Evolutionary conservation across 2,329 filamentous ascomycete species (phyloP).

Genomic region (Coniochaeta sp.): DNA sequence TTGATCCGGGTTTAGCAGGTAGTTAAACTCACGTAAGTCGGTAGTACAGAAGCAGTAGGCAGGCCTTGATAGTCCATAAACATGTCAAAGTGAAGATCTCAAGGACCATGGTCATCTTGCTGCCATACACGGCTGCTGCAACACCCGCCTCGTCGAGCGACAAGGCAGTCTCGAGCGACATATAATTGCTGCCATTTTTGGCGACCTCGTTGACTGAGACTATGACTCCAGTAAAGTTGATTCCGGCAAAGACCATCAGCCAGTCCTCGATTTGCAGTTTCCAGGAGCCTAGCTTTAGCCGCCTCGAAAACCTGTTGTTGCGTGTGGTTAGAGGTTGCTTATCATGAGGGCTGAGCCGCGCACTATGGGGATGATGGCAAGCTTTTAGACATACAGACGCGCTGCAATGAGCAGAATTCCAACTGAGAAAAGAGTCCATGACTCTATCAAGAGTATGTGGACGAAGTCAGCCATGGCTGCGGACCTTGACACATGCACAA

Average conservation of each 20-base stretch:
- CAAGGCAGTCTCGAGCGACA: slow-evolving; percentile 24
- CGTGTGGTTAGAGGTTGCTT: not conserved
- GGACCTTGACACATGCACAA: not conserved
- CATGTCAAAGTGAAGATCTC: slow-evolving; percentile 44
- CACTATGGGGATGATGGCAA: too few species aligned
- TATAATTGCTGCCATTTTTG: slow-evolving; percentile 35
- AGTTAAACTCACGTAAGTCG: slow-evolving; percentile 36
- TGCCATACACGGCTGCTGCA: slow-evolving; percentile 37
- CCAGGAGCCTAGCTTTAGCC: slow-evolving; percentile 31
- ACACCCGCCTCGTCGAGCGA: slow-evolving; percentile 36
- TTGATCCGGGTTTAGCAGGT: not conserved
- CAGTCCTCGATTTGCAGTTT: slow-evolving; percentile 49
- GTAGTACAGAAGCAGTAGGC: slow-evolving; percentile 42
- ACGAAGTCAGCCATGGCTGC: slow-evolving; percentile 1
- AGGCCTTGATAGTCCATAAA: slow-evolving; percentile 45
- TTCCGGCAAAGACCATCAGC: slow-evolving; percentile 42
- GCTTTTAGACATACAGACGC: slow-evolving; percentile 1
- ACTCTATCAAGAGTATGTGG: slow-evolving; percentile 5
- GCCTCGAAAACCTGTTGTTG: slow-evolving; percentile 16
- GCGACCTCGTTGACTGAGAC: slow-evolving; percentile 33
- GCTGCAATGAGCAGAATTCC: slow-evolving; percentile 9
- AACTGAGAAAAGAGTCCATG: slow-evolving; percentile 14
- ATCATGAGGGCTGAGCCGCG: too few species aligned
- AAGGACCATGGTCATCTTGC: slow-evolving; percentile 44
- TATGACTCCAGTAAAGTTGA: slow-evolving; percentile 31